Evolutionary conservation across 2,329 filamentous ascomycete species (phyloP), one percentile per base, ranked within the genome.

Genomic region (Juglanconis juglandina): DNA sequence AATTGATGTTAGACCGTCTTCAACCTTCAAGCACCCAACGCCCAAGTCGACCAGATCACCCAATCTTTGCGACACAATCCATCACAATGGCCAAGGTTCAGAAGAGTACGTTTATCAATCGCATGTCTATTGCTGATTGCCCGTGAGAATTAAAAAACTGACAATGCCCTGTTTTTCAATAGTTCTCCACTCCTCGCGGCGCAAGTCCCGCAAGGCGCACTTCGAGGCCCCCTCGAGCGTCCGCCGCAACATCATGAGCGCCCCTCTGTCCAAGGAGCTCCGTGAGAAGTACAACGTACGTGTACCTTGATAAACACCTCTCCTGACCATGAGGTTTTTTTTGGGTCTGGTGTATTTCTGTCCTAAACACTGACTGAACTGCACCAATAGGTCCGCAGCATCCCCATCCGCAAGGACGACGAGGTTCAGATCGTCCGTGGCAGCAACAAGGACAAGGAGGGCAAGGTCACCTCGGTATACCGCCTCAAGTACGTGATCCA

Each of bases 171-270:
- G 32, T 47, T 52, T 65, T 34, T 46, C 53, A 5, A 14, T 68
- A 89, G 86, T 77, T 73, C 75, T 92, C 75, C 78, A 84, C 79
- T 91, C 91, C 80, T 96, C 92, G 76, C 88, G 94, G 83, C 90
- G 94, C 84, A 99, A 99, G 92, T 95, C 92, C 83, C 92, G 95
- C 82, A 96, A 96, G 87, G 91, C 92, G 78, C 94, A 99, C 87
- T 99, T 96, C 88, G 84, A 86, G 78, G 95, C 95, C 70, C 92
- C 93, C 71, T 97, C 93, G 79, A 92, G 90, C 84, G 86, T 91
- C 77, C 93, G 95, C 81, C 92, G 95, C 78, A 86, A 89, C 73
- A 96, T 96, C 84, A 97, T 99, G 93, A 94, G 90, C 84, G 93
- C 95, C 71, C 90, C 91, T 73, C 87, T 97, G 71, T 90, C 86